Evolutionary conservation across 2,329 filamentous ascomycete species (phyloP), one percentile per base, ranked within the genome.

Genomic region (Triangularia verruculosa): DNA sequence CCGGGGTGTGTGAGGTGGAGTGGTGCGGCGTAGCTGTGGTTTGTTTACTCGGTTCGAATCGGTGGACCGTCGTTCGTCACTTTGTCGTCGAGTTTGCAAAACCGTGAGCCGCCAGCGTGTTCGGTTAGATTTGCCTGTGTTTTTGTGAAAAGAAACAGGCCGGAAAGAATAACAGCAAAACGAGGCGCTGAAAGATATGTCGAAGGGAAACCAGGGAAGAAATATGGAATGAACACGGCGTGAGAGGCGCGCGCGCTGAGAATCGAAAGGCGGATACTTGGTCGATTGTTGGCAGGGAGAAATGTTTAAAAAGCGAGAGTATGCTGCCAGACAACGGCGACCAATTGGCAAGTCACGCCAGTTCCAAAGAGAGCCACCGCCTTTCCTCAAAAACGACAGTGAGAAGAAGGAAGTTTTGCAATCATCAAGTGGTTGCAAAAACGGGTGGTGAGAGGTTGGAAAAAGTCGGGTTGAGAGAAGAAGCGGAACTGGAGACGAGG

Each of bases 241-340:
- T 34, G 32, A 52, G 47, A n/a, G n/a, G n/a, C n/a, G 47, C 47
- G 47, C 47, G 47, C 11, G 32, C 32, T 52, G 17, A 52, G 22
- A 52, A 52, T 52, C 47, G 47, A 52, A 52, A 13, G 47, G n/a
- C 9, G 20, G 24, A 2, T 17, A 12, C 12, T 25, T 27, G 51
- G 51, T 27, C 22, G 22, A 15, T 64, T 62, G 66, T 39, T 61
- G 66, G 67, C 66, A 69, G 69, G 68, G 64, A 66, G 64, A 58
- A n/a, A 60, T 53, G 59, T 66, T 39, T 5, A 27, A 59, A 59
- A 51, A 72, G 70, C 70, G 70, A 71, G 69, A 53, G 70, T 62
- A 69, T 61, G 65, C 68, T 70, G 70, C 70, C 67, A 61, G 63
- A 47, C 39, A 47, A 47, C 68, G 60, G 56, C 56, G 20, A 12